Percentiles rank a stretch among this genome's conserved stretches.
These are phyloP conservation scores for Nelumbo lutea DNA, from an alignment of 164 flowering plant genomes.

Conservation along the genomic window DNA sequence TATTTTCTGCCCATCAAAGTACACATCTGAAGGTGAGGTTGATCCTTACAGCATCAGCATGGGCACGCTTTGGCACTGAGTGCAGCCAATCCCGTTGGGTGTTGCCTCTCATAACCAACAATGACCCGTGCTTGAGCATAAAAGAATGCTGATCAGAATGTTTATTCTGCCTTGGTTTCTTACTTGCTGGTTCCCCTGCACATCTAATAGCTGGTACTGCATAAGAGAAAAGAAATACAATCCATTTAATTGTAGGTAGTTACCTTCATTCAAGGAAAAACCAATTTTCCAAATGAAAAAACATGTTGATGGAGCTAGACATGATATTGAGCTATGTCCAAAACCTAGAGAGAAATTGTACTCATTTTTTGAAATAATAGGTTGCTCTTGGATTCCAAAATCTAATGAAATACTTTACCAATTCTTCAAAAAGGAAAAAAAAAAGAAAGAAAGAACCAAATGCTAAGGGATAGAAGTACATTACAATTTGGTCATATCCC, in stretches of 20 bases:
- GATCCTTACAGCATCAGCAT: conserved; percentile 60
- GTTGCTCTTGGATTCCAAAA: no score
- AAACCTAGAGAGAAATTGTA: neutral
- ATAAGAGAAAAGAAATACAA: neutral
- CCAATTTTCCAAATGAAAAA: neutral
- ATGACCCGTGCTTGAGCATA: conserved; percentile 60
- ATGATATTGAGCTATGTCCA: neutral
- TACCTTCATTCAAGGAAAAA: neutral
- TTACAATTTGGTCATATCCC: neutral
- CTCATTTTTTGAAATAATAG: no score
- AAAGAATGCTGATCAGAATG: conserved; percentile 45
- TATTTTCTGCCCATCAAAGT: conserved; percentile 12
- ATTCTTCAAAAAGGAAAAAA: neutral
- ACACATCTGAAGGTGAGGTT: conserved; percentile 86
- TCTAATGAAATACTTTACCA: no score
- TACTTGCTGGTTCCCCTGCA: conserved; percentile 44
- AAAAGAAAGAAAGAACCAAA: neutral
- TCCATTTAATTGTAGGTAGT: neutral
- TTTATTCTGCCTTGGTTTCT: conserved; percentile 35
- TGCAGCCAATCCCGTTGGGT: conserved; percentile 87
- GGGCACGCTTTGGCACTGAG: conserved; percentile 84
- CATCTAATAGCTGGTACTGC: conserved; percentile 19
- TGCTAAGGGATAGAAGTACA: neutral
- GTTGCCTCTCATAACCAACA: conserved; percentile 80
- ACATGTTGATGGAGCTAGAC: neutral